Conservation (phyloP, 306 rosid species). For the Hylodesmum podocarpum region DNA sequence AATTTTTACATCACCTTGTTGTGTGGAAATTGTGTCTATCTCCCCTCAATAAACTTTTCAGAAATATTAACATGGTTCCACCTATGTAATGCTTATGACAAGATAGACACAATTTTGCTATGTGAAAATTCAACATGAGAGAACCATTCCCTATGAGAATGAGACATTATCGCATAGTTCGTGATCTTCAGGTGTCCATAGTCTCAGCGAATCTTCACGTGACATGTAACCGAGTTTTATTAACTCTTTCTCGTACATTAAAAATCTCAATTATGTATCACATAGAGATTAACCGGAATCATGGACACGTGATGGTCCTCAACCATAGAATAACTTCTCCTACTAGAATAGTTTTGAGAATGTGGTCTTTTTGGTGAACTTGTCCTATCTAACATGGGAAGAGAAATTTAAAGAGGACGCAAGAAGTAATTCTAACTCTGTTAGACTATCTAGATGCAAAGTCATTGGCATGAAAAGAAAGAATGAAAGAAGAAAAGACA, state of each 20-base stretch:
- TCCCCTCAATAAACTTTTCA: not conserved
- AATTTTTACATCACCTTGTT: not conserved
- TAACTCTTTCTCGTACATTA: not conserved
- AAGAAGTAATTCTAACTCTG: not conserved
- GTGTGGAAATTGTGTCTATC: not conserved
- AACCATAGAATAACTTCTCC: not conserved
- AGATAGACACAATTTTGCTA: not conserved
- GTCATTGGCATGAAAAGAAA: not conserved
- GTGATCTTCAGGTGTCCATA: not conserved
- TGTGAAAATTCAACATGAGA: not conserved
- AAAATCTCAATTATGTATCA: not conserved
- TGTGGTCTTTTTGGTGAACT: not conserved
- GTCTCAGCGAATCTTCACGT: not conserved
- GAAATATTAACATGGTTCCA: not conserved
- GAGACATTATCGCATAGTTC: not conserved
- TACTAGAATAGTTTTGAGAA: not conserved
- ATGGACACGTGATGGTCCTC: not conserved
- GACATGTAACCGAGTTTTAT: not conserved
- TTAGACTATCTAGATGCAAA: not conserved
- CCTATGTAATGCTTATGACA: not conserved
- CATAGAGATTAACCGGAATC: not conserved
- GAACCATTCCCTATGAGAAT: not conserved
- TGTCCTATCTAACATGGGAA: not conserved
- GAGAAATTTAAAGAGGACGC: not conserved
- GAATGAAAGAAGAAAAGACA: constrained; percentile 20